Conservation (phyloP, 1,139 yeast species). For the Suhomyces atakaporum region DNA sequence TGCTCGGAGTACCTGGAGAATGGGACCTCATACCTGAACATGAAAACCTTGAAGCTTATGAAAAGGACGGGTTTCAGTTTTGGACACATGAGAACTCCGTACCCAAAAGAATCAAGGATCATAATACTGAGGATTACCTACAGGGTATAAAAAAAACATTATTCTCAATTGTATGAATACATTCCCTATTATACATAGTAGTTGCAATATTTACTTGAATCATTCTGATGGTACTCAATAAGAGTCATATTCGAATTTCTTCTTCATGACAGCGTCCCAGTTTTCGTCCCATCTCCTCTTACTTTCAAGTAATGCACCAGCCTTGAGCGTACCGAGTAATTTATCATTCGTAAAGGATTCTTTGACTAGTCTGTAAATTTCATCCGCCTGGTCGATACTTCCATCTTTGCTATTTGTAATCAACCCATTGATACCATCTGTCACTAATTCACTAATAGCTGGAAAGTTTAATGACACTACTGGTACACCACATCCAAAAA, state of each 20-base stretch:
- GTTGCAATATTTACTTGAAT: not conserved
- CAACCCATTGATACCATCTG: conserved; percentile 47
- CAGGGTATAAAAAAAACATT: conserved; percentile 15
- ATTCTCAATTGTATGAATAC: not conserved
- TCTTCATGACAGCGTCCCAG: conserved; percentile 52
- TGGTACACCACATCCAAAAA: conserved; percentile 96
- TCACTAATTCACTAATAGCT: conserved; percentile 66
- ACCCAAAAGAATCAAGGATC: conserved; percentile 41
- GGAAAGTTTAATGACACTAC: conserved; percentile 77
- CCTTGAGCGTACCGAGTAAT: conserved; percentile 41
- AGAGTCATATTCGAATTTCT: conserved; percentile 20
- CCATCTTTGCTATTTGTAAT: conserved; percentile 42
- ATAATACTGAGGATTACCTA: conserved; percentile 32
- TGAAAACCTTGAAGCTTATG: conserved; percentile 44
- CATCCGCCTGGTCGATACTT: conserved; percentile 42
- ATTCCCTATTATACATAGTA: not conserved
- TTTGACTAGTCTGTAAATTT: conserved; percentile 52
- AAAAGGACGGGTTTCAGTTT: conserved; percentile 50
- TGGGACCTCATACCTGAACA: conserved; percentile 58
- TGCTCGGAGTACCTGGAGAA: conserved; percentile 19
- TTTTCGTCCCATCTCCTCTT: conserved; percentile 69
- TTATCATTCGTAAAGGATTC: conserved; percentile 45
- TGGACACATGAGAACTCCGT: conserved; percentile 40
- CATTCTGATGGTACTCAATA: not conserved
- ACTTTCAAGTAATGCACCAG: conserved; percentile 75